phyloP scores from a whole-genome alignment of 2,329 filamentous ascomycete genomes.

The Clonostachys rhizophaga region DNA sequence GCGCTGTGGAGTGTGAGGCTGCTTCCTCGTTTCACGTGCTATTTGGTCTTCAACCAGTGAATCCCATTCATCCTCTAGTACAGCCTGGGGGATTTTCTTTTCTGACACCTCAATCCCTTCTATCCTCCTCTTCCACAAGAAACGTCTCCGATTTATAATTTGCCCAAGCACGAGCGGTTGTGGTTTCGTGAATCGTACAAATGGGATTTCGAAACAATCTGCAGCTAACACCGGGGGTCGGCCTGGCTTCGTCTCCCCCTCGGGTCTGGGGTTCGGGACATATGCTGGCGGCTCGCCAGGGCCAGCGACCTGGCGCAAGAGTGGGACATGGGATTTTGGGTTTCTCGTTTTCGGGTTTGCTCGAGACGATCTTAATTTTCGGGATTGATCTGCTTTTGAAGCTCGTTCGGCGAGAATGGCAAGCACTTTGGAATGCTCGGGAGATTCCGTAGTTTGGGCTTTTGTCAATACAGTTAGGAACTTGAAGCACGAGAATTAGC shows the following conservation, averaged over 20 bases:
- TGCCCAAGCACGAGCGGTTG: conserved; percentile 56
- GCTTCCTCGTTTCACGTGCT: conserved; percentile 5
- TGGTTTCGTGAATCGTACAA: conserved; percentile 63
- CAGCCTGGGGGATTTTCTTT: conserved; percentile 9
- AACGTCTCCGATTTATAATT: conserved; percentile 48
- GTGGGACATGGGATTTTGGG: conserved; percentile 13
- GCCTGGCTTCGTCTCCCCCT: too few species aligned
- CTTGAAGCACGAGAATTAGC: conserved; percentile 10
- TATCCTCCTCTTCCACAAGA: conserved; percentile 34
- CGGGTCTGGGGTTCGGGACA: conserved; percentile 34
- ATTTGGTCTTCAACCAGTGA: conserved; percentile 20
- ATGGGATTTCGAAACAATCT: conserved; percentile 39
- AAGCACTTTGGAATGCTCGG: conserved; percentile 34
- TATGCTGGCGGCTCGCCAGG: conserved; percentile 38
- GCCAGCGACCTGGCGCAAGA: conserved; percentile 23
- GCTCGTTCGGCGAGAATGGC: conserved; percentile 24
- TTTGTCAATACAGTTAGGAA: conserved; percentile 34
- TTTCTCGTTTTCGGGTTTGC: conserved; percentile 7
- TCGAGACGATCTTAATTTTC: neutral
- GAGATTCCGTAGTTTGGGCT: conserved; percentile 26
- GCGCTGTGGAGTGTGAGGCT: neutral
- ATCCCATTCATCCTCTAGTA: conserved; percentile 46
- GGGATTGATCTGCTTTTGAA: conserved; percentile 11
- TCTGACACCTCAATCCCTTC: conserved; percentile 27
- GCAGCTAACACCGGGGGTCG: too few species aligned